phyloP scores from a whole-genome alignment of 108 stramenopile genomes.

The Parmales sp. region DNA sequence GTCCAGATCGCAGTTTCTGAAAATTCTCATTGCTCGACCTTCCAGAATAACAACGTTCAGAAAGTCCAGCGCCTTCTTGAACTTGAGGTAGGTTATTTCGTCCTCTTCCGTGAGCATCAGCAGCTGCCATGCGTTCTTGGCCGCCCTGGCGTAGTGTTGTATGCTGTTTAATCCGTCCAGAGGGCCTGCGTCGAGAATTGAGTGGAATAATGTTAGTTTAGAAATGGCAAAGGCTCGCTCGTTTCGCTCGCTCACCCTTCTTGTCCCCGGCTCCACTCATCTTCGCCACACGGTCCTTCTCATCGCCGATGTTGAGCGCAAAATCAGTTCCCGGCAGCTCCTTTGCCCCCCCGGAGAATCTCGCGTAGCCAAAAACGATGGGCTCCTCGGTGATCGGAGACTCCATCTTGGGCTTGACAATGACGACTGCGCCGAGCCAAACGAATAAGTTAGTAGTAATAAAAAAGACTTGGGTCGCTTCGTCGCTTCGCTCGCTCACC shows the following conservation, averaged over 20 bases:
- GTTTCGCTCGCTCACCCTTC: neutral
- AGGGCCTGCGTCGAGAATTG: neutral
- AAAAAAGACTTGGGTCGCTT: no score
- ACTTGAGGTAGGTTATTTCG: slow-evolving; percentile 16
- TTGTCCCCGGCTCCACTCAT: neutral
- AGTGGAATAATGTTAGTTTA: no score
- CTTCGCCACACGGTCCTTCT: slow-evolving; percentile 17
- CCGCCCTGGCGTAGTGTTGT: slow-evolving; percentile 17
- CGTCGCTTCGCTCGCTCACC: no score
- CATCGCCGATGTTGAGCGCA: slow-evolving; percentile 19
- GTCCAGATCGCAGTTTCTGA: slow-evolving; percentile 21
- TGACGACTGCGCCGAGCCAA: no score
- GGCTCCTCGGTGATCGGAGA: slow-evolving; percentile 30
- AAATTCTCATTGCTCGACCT: slow-evolving; percentile 21
- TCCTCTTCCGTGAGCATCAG: slow-evolving; percentile 17
- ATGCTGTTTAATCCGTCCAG: slow-evolving; percentile 13
- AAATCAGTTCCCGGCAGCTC: slow-evolving; percentile 18
- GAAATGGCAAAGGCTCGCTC: no score
- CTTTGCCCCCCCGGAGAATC: slow-evolving; percentile 12
- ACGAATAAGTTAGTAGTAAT: no score
- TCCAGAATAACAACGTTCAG: slow-evolving; percentile 26
- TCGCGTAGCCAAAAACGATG: slow-evolving; percentile 28
- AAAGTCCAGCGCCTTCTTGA: slow-evolving; percentile 25
- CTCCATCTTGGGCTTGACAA: slow-evolving; percentile 26
- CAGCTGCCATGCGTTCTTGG: slow-evolving; percentile 27